phyloP scores from a whole-genome alignment of 257 asterid species.

The Ajuga chamaepitys region DNA sequence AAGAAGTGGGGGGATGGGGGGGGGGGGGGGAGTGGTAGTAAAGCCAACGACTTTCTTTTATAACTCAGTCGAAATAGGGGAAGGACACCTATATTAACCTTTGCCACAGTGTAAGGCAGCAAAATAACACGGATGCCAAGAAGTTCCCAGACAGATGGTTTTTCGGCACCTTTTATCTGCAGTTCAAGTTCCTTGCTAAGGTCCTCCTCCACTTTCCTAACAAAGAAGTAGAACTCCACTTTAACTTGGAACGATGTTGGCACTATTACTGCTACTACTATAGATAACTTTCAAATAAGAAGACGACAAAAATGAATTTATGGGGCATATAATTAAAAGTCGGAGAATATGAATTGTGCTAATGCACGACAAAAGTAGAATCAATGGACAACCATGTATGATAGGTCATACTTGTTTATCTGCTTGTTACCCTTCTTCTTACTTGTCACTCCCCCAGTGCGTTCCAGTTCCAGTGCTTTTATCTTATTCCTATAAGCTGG shows the following conservation, averaged over 20 bases:
- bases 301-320: not conserved
- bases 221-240: slow-evolving; percentile 2
- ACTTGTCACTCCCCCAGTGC: slow-evolving; percentile 74
- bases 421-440: slow-evolving; percentile 79
- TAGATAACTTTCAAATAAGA: not conserved
- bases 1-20: not conserved
- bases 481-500: slow-evolving; percentile 94
- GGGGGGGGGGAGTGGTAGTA: not conserved
- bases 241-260: slow-evolving; percentile 2
- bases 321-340: not conserved
- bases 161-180: slow-evolving; percentile 91
- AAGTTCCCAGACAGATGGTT: slow-evolving; percentile 89
- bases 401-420: slow-evolving; percentile 56
- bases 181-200: slow-evolving; percentile 86
- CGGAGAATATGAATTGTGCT: not conserved
- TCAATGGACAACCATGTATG: slow-evolving; percentile 7
- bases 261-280: slow-evolving; percentile 1
- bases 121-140: slow-evolving; percentile 67
- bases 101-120: slow-evolving; percentile 75
- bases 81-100: slow-evolving; percentile 35
- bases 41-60: not conserved
- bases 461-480: slow-evolving; percentile 86
- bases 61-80: not conserved
- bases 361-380: slow-evolving; percentile 5
- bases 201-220: slow-evolving; percentile 74